These are phyloP conservation scores for Allomyces arbusculus DNA, from an alignment of 192 early-diverging fungal genomes.

Conservation along the genomic window DNA sequence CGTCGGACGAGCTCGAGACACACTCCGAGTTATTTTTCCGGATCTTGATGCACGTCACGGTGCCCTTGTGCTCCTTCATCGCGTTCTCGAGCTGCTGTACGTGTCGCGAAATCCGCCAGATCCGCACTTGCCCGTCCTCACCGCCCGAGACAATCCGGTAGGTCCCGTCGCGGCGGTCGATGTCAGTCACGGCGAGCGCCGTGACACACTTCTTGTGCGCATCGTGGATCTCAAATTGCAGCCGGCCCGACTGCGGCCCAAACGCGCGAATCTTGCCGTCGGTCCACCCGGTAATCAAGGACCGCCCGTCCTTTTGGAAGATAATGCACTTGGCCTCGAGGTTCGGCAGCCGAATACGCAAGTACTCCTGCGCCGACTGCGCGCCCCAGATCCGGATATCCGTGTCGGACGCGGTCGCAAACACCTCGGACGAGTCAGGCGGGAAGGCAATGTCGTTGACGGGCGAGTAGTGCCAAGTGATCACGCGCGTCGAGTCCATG, in stretches of 20 bases:
- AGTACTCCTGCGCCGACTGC: constrained; percentile 19
- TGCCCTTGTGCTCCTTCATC: constrained; percentile 42
- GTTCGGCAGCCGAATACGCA: constrained; percentile 33
- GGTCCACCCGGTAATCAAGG: constrained; percentile 29
- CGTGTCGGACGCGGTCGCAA: constrained; percentile 33
- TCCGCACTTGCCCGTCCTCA: constrained; percentile 36
- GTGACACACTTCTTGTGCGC: constrained; percentile 33
- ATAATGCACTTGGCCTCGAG: constrained; percentile 35
- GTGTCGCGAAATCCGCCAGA: constrained; percentile 25
- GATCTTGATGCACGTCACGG: constrained; percentile 37
- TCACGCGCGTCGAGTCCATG: constrained; percentile 17
- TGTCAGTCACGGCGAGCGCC: constrained; percentile 26
- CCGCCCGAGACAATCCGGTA: constrained; percentile 34
- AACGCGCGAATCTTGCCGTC: constrained; percentile 41
- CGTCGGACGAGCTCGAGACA: constrained; percentile 28
- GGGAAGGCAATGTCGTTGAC: constrained; percentile 35
- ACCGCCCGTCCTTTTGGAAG: constrained; percentile 34
- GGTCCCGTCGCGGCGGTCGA: constrained; percentile 17
- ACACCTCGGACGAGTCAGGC: constrained; percentile 24
- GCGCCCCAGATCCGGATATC: constrained; percentile 38
- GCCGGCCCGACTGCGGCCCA: constrained; percentile 31
- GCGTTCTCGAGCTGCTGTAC: constrained; percentile 23
- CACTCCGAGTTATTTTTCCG: constrained; percentile 35
- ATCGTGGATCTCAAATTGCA: constrained; percentile 35
- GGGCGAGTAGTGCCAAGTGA: constrained; percentile 27